Conservation (phyloP, 768 basidiomycete genomes). For the Phylloporus sp. region DNA sequence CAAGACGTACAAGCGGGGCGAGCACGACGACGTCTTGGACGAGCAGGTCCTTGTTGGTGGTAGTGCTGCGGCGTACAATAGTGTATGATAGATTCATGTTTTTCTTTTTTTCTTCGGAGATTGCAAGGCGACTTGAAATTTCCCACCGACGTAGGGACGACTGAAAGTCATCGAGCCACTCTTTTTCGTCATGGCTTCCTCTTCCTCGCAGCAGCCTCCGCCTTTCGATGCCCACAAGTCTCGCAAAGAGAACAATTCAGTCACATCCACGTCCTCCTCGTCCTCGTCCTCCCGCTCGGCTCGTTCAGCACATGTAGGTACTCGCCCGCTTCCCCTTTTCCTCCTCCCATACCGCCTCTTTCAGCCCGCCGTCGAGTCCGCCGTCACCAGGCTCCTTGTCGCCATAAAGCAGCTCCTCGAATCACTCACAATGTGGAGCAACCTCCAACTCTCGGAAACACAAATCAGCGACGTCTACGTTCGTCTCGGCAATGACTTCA, state of each 20-base stretch:
- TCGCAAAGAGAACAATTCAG: constrained; percentile 50
- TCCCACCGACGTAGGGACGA: constrained; percentile 7
- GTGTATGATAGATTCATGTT: too few species aligned
- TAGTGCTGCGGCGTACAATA: constrained; percentile 36
- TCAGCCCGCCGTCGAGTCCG: constrained; percentile 80
- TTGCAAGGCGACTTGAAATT: constrained; percentile 7
- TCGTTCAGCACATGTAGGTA: constrained; percentile 26
- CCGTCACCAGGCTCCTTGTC: constrained; percentile 88
- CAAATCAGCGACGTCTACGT: constrained; percentile 98
- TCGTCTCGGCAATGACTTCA: constrained; percentile 94
- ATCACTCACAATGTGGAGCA: constrained; percentile 81
- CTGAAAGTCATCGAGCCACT: constrained; percentile 17
- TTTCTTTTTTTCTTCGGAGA: too few species aligned
- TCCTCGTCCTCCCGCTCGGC: constrained; percentile 22
- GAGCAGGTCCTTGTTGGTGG: constrained; percentile 56
- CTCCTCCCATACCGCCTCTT: not conserved
- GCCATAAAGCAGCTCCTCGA: constrained; percentile 95
- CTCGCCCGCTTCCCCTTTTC: not conserved
- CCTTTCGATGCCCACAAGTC: constrained; percentile 37
- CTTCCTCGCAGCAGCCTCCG: constrained; percentile 14
- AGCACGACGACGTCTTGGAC: constrained; percentile 63
- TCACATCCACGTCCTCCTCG: constrained; percentile 42
- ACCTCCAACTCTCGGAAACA: constrained; percentile 59
- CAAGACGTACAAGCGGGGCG: constrained; percentile 78
- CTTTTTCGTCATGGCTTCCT: constrained; percentile 19